Conservation (phyloP, 441 rosid species). For the Raphanus hybrid region DNA sequence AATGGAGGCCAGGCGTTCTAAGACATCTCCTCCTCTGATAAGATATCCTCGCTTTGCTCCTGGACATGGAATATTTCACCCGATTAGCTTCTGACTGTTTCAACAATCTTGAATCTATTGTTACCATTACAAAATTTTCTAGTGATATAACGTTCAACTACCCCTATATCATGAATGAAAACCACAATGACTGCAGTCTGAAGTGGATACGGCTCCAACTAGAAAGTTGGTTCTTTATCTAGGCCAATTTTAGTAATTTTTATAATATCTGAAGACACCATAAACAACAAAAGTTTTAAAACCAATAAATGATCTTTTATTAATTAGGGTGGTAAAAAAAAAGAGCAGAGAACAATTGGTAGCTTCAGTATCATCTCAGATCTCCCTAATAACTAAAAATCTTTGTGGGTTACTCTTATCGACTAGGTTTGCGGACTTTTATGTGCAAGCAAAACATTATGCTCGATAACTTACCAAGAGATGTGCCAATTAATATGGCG, state of each 20-base stretch:
- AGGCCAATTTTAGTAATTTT: slow-evolving; percentile 4
- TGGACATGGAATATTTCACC: slow-evolving; percentile 43
- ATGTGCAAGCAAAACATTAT: slow-evolving; percentile 30
- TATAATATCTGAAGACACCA: neutral
- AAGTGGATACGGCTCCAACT: slow-evolving; percentile 3
- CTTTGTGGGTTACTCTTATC: slow-evolving; percentile 15
- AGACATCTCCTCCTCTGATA: slow-evolving; percentile 94
- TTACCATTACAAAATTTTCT: neutral
- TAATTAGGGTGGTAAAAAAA: neutral
- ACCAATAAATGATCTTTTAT: neutral
- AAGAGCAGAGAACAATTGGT: slow-evolving; percentile 15
- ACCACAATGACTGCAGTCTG: neutral
- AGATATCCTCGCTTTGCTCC: slow-evolving; percentile 97
- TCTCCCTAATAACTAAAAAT: slow-evolving; percentile 12
- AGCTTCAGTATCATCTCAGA: slow-evolving; percentile 1
- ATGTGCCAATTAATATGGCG: slow-evolving; percentile 96
- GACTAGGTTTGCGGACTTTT: slow-evolving; percentile 13
- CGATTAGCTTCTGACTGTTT: slow-evolving; percentile 25
- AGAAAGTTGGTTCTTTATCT: neutral
- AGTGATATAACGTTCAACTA: neutral
- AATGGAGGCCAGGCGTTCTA: slow-evolving; percentile 83
- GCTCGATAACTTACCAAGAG: slow-evolving; percentile 66
- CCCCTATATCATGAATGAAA: neutral
- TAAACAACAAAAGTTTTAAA: neutral
- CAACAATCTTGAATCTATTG: neutral